These are phyloP conservation scores for Heliocybe sulcata DNA, from an alignment of 1,284 basidiomycete genomes.

Conservation along the genomic window DNA sequence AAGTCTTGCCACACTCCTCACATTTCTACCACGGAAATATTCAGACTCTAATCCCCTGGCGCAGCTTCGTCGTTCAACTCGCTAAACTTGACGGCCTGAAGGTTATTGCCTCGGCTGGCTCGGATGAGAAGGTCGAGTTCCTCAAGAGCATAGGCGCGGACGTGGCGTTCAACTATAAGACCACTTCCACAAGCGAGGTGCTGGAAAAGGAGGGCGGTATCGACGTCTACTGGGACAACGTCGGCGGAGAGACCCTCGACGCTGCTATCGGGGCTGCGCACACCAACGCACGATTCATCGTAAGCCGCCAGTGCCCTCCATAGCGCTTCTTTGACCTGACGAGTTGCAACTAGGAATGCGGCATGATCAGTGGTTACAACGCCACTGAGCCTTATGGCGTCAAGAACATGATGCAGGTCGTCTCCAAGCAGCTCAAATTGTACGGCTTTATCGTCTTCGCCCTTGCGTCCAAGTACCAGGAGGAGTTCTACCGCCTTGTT, in stretches of 20 bases:
- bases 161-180: conserved; percentile 74
- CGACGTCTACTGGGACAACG: conserved; percentile 24
- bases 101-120: conserved; percentile 70
- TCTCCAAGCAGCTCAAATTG: conserved; percentile 45
- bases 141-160: conserved; percentile 62
- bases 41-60: background rate
- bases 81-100: conserved; percentile 57
- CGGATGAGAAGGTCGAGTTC: conserved; percentile 61
- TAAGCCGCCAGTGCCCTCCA: background rate
- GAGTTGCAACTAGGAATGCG: background rate
- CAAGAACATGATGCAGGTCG: conserved; percentile 27
- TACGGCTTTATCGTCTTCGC: conserved; percentile 52
- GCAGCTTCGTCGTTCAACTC: conserved; percentile 46
- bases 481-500: conserved; percentile 44
- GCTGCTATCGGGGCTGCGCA: conserved; percentile 6
- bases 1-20: background rate
- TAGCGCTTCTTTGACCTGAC: background rate
- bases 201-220: conserved; percentile 53
- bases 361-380: background rate
- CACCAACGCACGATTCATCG: conserved; percentile 6
- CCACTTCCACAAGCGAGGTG: conserved; percentile 35
- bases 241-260: conserved; percentile 9
- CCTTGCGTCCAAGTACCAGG: conserved; percentile 27
- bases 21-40: background rate
- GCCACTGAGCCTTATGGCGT: background rate